These are phyloP conservation scores for Teunomyces pallodes DNA, from an alignment of 805 yeast genomes.

Conservation along the genomic window DNA sequence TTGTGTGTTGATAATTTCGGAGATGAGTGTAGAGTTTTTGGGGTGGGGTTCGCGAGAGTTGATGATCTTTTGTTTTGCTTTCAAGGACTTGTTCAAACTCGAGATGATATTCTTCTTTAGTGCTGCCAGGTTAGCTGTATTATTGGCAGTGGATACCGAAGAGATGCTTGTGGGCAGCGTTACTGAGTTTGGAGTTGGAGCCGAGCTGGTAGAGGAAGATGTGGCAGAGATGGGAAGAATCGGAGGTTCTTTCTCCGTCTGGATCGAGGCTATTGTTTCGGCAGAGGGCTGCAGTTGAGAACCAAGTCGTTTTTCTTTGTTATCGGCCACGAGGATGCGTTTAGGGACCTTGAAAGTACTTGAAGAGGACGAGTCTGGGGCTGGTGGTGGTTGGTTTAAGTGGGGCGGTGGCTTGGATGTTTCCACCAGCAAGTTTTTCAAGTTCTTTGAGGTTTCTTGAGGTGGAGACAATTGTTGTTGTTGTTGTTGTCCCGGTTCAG, in stretches of 20 bases:
- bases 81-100: conserved; percentile 41
- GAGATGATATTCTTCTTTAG: conserved; percentile 32
- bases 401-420: not conserved
- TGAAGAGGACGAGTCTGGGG: conserved; percentile 7
- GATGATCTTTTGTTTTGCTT: conserved; percentile 42
- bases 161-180: conserved; percentile 1
- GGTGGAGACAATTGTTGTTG: conserved; percentile 1
- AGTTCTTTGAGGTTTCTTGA: not conserved
- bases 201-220: not conserved
- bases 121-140: conserved; percentile 1
- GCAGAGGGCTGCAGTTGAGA: conserved; percentile 3
- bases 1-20: conserved; percentile 25
- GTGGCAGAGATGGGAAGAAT: not conserved
- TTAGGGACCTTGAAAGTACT: conserved; percentile 14
- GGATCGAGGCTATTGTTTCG: not conserved
- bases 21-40: conserved; percentile 30
- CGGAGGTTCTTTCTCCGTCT: not conserved
- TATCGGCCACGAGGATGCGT: conserved; percentile 11
- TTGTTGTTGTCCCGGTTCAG: not conserved
- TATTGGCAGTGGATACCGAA: not conserved
- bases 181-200: not conserved
- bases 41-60: conserved; percentile 36
- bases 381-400: not conserved
- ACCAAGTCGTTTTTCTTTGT: conserved; percentile 5
- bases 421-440: not conserved